Evolutionary conservation across 805 yeast genomes (phyloP).

Genomic region (Zygoascus bituminiphila): DNA sequence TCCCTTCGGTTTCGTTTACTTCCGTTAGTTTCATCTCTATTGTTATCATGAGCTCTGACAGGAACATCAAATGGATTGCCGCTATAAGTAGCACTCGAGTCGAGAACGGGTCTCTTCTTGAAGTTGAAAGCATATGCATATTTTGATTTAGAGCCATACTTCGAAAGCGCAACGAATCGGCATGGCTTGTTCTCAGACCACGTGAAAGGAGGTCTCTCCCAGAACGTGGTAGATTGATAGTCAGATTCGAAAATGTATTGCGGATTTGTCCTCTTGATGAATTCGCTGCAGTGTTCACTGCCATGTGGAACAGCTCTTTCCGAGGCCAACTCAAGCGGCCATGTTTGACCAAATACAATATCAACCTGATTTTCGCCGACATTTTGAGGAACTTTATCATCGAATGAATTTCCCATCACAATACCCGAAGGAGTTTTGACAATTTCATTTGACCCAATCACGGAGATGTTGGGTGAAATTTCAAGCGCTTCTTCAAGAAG

Average conservation of each 20-base stretch:
- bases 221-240: conserved; percentile 43
- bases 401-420: conserved; percentile 2
- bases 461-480: neutral
- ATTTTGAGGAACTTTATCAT: neutral
- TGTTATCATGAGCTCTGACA: neutral
- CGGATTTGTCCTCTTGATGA: conserved; percentile 44
- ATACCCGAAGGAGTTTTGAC: conserved; percentile 9
- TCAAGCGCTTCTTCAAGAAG: neutral
- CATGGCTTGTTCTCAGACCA: conserved; percentile 19
- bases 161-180: conserved; percentile 58
- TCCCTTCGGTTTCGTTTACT: neutral
- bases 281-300: conserved; percentile 32
- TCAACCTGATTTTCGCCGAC: conserved; percentile 34
- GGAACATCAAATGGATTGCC: neutral
- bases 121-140: conserved; percentile 74
- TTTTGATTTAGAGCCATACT: conserved; percentile 44
- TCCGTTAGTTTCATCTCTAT: neutral
- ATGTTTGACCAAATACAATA: conserved; percentile 47
- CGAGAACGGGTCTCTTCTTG: neutral
- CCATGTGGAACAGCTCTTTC: neutral
- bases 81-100: neutral
- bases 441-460: neutral
- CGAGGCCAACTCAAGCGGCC: conserved; percentile 43
- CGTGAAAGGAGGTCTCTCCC: conserved; percentile 52
- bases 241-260: conserved; percentile 55